These are phyloP conservation scores for Pistacia integerrima DNA, from an alignment of 345 rosid species.

Conservation along the genomic window DNA sequence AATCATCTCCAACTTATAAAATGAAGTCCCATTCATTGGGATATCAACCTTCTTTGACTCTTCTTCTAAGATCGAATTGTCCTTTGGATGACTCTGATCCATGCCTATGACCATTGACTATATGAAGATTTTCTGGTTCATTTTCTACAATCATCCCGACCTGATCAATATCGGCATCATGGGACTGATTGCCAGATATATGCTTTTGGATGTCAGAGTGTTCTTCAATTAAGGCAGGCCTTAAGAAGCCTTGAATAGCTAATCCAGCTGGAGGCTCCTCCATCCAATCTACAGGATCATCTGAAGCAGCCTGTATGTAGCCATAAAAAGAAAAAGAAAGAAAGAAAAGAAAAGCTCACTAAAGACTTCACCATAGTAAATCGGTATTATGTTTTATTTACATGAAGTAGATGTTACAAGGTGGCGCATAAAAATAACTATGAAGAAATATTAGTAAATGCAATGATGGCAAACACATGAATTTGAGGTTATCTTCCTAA, in stretches of 20 bases:
- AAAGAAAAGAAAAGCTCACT: conserved; percentile 12
- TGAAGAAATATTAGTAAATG: not conserved
- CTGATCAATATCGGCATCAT: conserved; percentile 32
- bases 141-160: conserved; percentile 35
- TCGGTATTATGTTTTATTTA: not conserved
- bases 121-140: conserved; percentile 40
- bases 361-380: not conserved
- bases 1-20: conserved; percentile 84
- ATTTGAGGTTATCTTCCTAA: conserved; percentile 11
- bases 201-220: conserved; percentile 68
- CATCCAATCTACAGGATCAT: conserved; percentile 86
- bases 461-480: not conserved
- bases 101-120: conserved; percentile 43
- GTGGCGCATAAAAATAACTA: conserved; percentile 5
- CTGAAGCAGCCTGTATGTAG: conserved; percentile 62
- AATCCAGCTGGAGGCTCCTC: conserved; percentile 87
- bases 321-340: conserved; percentile 16
- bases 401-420: not conserved
- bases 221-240: conserved; percentile 73
- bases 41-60: conserved; percentile 42
- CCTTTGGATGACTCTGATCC: conserved; percentile 35
- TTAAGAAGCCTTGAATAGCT: conserved; percentile 80
- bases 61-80: conserved; percentile 35
- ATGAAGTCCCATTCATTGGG: conserved; percentile 47
- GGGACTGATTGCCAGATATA: conserved; percentile 41